phyloP scores from a whole-genome alignment of 2,329 filamentous ascomycete species.

The Didymella pinodella region DNA sequence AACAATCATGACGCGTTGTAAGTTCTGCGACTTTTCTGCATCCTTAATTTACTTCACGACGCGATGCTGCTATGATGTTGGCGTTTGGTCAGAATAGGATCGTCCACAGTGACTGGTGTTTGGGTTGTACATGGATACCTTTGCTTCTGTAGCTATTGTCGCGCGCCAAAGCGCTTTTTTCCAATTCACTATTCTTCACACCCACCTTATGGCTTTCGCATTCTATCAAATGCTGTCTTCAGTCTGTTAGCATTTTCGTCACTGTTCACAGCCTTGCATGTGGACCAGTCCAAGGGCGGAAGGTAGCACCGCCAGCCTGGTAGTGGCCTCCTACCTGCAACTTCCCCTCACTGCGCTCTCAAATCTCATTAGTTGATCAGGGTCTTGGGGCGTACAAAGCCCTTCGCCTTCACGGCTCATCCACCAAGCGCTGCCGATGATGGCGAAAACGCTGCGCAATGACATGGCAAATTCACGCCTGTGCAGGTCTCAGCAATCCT shows the following conservation, averaged over 20 bases:
- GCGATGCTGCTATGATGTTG: conserved; percentile 8
- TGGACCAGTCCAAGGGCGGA: background rate
- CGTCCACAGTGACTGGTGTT: conserved; percentile 9
- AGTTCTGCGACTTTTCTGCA: conserved; percentile 6
- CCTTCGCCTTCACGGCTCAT: background rate
- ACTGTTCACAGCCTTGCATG: background rate
- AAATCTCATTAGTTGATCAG: background rate
- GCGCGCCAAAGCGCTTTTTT: background rate
- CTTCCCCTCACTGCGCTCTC: background rate
- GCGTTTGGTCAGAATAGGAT: conserved; percentile 3
- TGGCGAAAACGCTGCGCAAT: background rate
- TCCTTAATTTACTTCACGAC: conserved; percentile 11
- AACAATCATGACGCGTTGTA: background rate
- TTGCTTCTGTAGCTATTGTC: conserved; percentile 4
- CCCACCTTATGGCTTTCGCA: background rate
- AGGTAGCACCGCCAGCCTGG: background rate
- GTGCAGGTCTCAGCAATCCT: background rate
- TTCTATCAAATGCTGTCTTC: too few species aligned
- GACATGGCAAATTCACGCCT: background rate
- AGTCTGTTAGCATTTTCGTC: background rate
- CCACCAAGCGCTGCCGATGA: background rate
- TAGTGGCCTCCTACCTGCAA: background rate
- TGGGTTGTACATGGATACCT: conserved; percentile 9
- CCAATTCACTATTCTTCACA: conserved; percentile 7
- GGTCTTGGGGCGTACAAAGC: background rate